Evolutionary conservation across 805 yeast species (phyloP).

Genomic region (Debaryomyces maramus): DNA sequence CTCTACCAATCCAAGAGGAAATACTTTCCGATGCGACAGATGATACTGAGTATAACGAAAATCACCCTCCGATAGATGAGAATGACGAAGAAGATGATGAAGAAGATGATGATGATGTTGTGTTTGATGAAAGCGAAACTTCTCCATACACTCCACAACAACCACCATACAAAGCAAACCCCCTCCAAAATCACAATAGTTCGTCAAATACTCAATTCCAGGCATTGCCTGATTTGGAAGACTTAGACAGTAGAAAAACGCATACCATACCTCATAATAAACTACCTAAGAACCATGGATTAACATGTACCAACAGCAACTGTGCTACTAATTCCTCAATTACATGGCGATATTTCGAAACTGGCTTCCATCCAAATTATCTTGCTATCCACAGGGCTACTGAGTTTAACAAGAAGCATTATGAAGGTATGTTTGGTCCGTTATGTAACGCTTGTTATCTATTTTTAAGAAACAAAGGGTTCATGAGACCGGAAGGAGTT

Average conservation of each 20-base stretch:
- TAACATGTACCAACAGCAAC: slow-evolving; percentile 41
- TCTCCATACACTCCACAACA: slow-evolving; percentile 45
- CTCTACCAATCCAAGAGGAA: slow-evolving; percentile 46
- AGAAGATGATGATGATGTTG: slow-evolving; percentile 27
- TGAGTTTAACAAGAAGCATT: slow-evolving; percentile 39
- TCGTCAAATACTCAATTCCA: slow-evolving; percentile 27
- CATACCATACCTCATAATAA: slow-evolving; percentile 41
- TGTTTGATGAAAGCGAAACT: slow-evolving; percentile 22
- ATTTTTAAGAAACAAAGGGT: slow-evolving; percentile 42
- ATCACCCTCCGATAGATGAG: slow-evolving; percentile 16
- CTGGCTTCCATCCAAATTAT: slow-evolving; percentile 37
- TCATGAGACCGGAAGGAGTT: slow-evolving; percentile 47
- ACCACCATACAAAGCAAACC: slow-evolving; percentile 30
- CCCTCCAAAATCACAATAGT: slow-evolving; percentile 9
- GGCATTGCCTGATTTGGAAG: slow-evolving; percentile 44
- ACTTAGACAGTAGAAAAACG: slow-evolving; percentile 43
- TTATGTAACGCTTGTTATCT: slow-evolving; percentile 47
- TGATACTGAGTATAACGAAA: slow-evolving; percentile 36
- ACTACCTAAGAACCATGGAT: slow-evolving; percentile 40
- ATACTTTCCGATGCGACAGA: slow-evolving; percentile 27
- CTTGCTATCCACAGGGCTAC: slow-evolving; percentile 38
- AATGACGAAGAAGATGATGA: slow-evolving; percentile 26
- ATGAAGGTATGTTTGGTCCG: slow-evolving; percentile 49
- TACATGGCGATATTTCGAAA: slow-evolving; percentile 46
- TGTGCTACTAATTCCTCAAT: slow-evolving; percentile 40